phyloP scores from a whole-genome alignment of 2,329 filamentous ascomycete genomes.

The Trichoderma sp. region DNA sequence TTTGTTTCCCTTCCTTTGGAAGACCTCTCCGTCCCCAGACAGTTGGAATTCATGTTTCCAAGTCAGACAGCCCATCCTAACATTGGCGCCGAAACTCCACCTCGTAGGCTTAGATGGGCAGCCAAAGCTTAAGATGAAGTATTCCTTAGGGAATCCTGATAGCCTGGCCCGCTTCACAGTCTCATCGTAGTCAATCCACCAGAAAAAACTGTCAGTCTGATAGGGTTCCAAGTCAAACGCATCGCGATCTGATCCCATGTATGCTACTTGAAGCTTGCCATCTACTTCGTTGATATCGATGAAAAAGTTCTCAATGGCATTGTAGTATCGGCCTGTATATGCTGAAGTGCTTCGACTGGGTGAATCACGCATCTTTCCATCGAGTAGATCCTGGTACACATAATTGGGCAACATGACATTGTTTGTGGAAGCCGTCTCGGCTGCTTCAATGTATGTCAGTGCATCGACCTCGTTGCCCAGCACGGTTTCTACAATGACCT shows the following conservation, averaged over 20 bases:
- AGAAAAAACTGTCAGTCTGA: not conserved
- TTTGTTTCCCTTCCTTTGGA: no score
- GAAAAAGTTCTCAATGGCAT: not conserved
- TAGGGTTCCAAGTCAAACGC: not conserved
- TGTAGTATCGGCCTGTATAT: not conserved
- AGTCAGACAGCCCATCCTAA: not conserved
- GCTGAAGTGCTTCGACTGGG: not conserved
- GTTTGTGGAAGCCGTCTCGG: not conserved
- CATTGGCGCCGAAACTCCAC: not conserved
- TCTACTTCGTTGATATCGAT: not conserved
- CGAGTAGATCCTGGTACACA: not conserved
- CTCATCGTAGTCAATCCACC: not conserved
- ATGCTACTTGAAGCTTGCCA: not conserved
- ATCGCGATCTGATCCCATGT: not conserved
- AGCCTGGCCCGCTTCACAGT: not conserved
- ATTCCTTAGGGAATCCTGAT: not conserved
- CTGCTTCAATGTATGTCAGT: not conserved
- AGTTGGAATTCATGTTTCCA: not conserved
- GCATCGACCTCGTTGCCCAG: not conserved
- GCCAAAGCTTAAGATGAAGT: not conserved
- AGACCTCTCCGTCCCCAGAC: no score
- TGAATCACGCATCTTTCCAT: not conserved
- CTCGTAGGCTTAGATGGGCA: not conserved
- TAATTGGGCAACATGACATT: not conserved
- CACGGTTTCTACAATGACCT: not conserved